Percentiles rank a stretch among this genome's conserved stretches.
phyloP scores from a whole-genome alignment of 495 filamentous ascomycete species.

The Penicillium angulare region DNA sequence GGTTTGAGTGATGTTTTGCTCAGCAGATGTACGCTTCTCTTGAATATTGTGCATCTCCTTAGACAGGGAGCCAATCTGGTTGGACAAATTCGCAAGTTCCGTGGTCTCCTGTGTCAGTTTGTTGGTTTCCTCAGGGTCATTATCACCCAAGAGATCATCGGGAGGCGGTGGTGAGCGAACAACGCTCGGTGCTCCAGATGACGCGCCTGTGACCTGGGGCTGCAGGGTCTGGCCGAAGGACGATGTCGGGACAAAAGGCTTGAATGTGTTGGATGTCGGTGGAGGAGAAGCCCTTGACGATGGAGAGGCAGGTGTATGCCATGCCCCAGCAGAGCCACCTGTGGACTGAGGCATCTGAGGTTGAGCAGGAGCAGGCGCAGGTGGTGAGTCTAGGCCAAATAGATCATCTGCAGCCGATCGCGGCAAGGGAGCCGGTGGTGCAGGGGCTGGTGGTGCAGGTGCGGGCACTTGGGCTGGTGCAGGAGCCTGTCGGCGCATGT shows the following conservation, averaged over 20 bases:
- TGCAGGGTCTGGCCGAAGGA: conserved; percentile 83
- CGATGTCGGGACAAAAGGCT: conserved; percentile 87
- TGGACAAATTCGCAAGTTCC: conserved; percentile 94
- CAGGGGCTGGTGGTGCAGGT: conserved; percentile 51
- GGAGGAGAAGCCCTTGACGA: conserved; percentile 36
- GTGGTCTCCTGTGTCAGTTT: conserved; percentile 84
- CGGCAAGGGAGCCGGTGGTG: conserved; percentile 39
- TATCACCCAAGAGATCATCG: conserved; percentile 93
- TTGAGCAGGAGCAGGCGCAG: conserved; percentile 52
- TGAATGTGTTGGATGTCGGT: conserved; percentile 59
- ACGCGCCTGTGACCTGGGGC: conserved; percentile 74
- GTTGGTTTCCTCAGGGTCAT: conserved; percentile 84
- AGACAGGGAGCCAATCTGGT: conserved; percentile 84
- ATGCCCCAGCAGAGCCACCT: conserved; percentile 59
- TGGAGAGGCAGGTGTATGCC: conserved; percentile 41
- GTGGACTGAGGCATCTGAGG: conserved; percentile 66
- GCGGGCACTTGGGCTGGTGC: conserved; percentile 39
- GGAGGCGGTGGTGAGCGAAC: conserved; percentile 51
- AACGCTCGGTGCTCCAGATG: conserved; percentile 40
- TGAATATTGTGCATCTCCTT: conserved; percentile 94
- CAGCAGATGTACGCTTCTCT: conserved; percentile 69
- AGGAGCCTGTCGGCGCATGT: conserved; percentile 68
- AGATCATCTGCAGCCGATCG: conserved; percentile 87
- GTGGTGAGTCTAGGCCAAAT: conserved; percentile 76
- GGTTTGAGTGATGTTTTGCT: conserved; percentile 74